Conservation (phyloP, 345 rosid species). For the Camelina sativa region DNA sequence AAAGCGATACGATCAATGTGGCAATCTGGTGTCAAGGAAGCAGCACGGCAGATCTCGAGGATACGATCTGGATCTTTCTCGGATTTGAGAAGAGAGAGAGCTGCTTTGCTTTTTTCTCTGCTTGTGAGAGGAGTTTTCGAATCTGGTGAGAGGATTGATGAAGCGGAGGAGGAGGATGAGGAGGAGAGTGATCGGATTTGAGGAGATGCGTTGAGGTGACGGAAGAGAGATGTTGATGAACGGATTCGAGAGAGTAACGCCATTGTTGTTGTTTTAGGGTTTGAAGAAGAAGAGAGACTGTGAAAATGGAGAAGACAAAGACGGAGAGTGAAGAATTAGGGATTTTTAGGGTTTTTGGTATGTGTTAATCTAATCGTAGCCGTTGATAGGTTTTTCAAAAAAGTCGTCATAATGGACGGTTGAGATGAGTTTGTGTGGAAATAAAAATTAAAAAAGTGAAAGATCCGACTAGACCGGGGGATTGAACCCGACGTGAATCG, state of each 20-base stretch:
- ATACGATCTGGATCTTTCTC: conserved; percentile 77
- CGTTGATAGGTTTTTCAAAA: background rate
- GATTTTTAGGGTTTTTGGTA: background rate
- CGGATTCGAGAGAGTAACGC: conserved; percentile 58
- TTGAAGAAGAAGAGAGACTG: conserved; percentile 27
- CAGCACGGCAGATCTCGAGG: conserved; percentile 83
- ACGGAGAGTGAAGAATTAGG: conserved; percentile 18
- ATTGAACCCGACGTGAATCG: conserved; percentile 54
- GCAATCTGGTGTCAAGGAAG: conserved; percentile 62
- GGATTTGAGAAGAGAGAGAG: conserved; percentile 67
- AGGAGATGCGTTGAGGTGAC: conserved; percentile 32
- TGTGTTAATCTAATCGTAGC: background rate
- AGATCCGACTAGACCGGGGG: conserved; percentile 2
- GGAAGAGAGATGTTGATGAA: conserved; percentile 30
- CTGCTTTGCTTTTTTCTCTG: conserved; percentile 65
- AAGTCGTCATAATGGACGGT: conserved; percentile 12
- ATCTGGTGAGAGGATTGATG: conserved; percentile 51
- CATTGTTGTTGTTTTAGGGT: conserved; percentile 42
- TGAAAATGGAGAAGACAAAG: background rate
- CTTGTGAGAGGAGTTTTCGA: conserved; percentile 56
- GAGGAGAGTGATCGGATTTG: conserved; percentile 27
- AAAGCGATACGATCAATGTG: conserved; percentile 69
- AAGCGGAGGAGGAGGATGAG: conserved; percentile 33
- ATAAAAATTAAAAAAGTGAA: background rate
- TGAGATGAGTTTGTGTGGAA: background rate